Evolutionary conservation across 139 green algal genomes (phyloP), one percentile per base, ranked within the genome.

Genomic region (Auxenochlorella protothecoides): DNA sequence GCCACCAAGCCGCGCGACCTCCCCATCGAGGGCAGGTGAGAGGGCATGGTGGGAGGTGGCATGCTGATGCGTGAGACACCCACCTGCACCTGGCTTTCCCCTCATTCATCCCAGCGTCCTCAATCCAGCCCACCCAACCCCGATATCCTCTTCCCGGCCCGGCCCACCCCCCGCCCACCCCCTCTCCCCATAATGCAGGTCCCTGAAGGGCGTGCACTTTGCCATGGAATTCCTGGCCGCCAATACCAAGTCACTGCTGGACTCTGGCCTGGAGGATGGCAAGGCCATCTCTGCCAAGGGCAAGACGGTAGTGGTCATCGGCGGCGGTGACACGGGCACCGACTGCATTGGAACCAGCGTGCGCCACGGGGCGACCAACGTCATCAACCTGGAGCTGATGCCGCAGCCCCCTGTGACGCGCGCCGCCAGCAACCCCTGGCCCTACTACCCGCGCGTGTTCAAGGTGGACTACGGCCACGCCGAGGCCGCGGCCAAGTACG

Each of bases 261-360:
- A 98, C 79, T 81, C 65, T 55, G 69, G 85, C 16, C 87, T 96
- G 11, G 27, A 75, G 51, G 91, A 97, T 74, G 89, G 85, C 59
- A 83, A 91, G 59, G 97, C 91, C 89, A 96, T 98, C 84, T 83
- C 71, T 51, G 87, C 87, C 55, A 78, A 86, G 61, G 92, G 84
- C 78, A 97, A 97, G 87, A 90, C 90, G 72, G 92, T 98, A 51
- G 78, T 98, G 9, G 93, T 98, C 14, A 98, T 98, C 77, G 93
- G 93, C 59, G 93, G 93, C 52, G 93, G 93, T 7, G 93, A 98
- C 85, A 98, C 93, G 0, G 93, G 93, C 75, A 98, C 93, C 0
- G 93, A 98, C 82, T 98, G 93, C 90, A 98, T 98, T 65, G 93
- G 82, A 72, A 98, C 93, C n/a, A 80, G 75, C 66, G 71, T 98